Conservation (phyloP, 2,329 filamentous ascomycete species). For the Penicillium nordicum region DNA sequence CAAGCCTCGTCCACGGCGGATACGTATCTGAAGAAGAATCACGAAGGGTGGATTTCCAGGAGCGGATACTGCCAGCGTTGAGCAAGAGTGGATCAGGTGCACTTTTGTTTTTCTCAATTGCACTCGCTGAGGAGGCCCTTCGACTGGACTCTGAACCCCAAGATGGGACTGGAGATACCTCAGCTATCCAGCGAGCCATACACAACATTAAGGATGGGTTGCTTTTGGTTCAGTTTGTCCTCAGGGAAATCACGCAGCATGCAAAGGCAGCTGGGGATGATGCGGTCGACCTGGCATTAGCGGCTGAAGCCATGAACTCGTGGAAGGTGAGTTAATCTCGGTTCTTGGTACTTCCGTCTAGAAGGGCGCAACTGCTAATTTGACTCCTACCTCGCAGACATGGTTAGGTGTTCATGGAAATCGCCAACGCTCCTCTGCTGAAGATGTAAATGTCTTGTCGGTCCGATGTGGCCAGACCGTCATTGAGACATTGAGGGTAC, state of each 20-base stretch:
- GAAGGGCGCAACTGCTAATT: not conserved
- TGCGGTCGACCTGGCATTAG: constrained; percentile 22
- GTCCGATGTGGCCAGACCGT: constrained; percentile 34
- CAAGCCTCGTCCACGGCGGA: constrained; percentile 38
- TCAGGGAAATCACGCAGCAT: constrained; percentile 23
- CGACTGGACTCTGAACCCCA: constrained; percentile 20
- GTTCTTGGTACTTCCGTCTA: too few species aligned
- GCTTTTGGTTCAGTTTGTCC: constrained; percentile 31
- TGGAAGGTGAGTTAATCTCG: constrained; percentile 32
- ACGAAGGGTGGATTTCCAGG: constrained; percentile 29
- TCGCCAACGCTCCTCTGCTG: constrained; percentile 11
- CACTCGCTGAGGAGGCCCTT: constrained; percentile 40
- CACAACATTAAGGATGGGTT: constrained; percentile 39
- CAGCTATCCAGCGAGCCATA: constrained; percentile 16
- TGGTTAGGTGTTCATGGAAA: constrained; percentile 35
- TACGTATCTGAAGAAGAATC: constrained; percentile 36
- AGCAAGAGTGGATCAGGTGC: constrained; percentile 35
- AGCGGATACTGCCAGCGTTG: constrained; percentile 36
- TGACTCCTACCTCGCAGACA: constrained; percentile 23
- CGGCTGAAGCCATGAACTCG: constrained; percentile 35
- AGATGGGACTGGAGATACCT: constrained; percentile 5
- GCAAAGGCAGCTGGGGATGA: constrained; percentile 22
- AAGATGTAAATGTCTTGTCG: constrained; percentile 21
- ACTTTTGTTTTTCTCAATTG: constrained; percentile 40
- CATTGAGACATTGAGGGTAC: constrained; percentile 25